These are phyloP conservation scores for Ambrosia trifida DNA, from an alignment of 129 eudicot species.

Conservation along the genomic window DNA sequence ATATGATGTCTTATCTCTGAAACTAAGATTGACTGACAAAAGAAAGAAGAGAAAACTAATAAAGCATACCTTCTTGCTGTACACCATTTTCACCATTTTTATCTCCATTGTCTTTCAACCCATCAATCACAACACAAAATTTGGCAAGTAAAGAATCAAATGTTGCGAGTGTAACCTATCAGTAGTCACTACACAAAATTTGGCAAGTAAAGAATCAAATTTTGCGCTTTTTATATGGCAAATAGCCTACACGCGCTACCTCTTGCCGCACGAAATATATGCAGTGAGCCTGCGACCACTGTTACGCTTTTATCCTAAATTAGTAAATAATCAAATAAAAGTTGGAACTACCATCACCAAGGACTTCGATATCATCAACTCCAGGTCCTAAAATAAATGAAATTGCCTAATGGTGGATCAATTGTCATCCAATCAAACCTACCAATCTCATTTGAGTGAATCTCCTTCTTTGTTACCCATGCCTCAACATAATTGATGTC, in stretches of 20 bases:
- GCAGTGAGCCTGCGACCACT: not conserved
- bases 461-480: slow-evolving; percentile 66
- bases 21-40: slow-evolving; percentile 3
- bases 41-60: slow-evolving; percentile 3
- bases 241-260: not conserved
- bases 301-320: slow-evolving; percentile 3
- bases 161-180: too few relatives aligned
- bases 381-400: slow-evolving; percentile 48
- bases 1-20: slow-evolving; percentile 13
- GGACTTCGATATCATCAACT: slow-evolving; percentile 75
- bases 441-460: slow-evolving; percentile 51
- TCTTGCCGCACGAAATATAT: not conserved
- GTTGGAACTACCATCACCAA: slow-evolving; percentile 62
- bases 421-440: slow-evolving; percentile 76
- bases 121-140: slow-evolving; percentile 29
- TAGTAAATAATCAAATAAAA: slow-evolving; percentile 1
- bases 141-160: not conserved
- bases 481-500: slow-evolving; percentile 51
- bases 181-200: slow-evolving; percentile 13
- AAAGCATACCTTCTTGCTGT: slow-evolving; percentile 32
- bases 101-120: slow-evolving; percentile 60
- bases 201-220: not conserved
- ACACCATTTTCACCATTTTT: slow-evolving; percentile 48
- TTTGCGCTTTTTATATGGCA: not conserved
- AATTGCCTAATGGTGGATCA: slow-evolving; percentile 68